These are phyloP conservation scores for Aechmea fasciata DNA, from an alignment of 176 grass and related monocot species.

Conservation along the genomic window DNA sequence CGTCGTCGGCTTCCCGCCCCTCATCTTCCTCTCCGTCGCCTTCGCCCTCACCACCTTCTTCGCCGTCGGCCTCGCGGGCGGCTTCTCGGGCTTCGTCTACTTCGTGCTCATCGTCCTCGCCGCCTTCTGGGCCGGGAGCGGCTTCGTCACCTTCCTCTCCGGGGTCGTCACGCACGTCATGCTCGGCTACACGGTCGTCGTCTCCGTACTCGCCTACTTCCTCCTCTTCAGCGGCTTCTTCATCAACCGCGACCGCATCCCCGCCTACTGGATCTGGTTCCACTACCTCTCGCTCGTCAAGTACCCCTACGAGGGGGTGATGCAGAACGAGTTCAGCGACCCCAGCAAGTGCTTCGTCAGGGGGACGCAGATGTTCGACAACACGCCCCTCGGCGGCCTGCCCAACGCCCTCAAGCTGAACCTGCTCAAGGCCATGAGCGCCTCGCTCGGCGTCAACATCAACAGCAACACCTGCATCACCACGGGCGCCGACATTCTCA, in stretches of 20 bases:
- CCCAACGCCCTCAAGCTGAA: conserved; percentile 46
- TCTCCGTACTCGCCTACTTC: conserved; percentile 79
- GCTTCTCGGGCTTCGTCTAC: conserved; percentile 64
- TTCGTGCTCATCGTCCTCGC: conserved; percentile 84
- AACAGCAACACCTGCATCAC: conserved; percentile 63
- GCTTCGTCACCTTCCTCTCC: conserved; percentile 91
- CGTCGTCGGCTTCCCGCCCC: conserved; percentile 69
- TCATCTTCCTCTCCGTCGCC: conserved; percentile 69
- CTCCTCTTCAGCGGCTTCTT: conserved; percentile 98
- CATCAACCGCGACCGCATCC: conserved; percentile 76
- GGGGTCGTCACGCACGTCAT: conserved; percentile 72
- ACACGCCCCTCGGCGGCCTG: conserved; percentile 56
- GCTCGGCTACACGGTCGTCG: conserved; percentile 77
- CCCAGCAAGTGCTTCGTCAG: conserved; percentile 55
- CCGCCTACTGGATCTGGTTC: conserved; percentile 90
- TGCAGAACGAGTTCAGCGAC: conserved; percentile 93
- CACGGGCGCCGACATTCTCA: conserved; percentile 50
- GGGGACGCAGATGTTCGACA: conserved; percentile 97
- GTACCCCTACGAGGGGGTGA: conserved; percentile 95
- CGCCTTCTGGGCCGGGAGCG: conserved; percentile 85
- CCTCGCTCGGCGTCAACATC: conserved; percentile 51
- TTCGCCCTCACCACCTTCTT: conserved; percentile 96
- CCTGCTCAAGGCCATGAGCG: conserved; percentile 56
- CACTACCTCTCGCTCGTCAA: conserved; percentile 97
- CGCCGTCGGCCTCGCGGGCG: conserved; percentile 67